Evolutionary conservation across 192 early-diverging fungal genomes (phyloP).

Genomic region (Umbelopsis ramanniana): DNA sequence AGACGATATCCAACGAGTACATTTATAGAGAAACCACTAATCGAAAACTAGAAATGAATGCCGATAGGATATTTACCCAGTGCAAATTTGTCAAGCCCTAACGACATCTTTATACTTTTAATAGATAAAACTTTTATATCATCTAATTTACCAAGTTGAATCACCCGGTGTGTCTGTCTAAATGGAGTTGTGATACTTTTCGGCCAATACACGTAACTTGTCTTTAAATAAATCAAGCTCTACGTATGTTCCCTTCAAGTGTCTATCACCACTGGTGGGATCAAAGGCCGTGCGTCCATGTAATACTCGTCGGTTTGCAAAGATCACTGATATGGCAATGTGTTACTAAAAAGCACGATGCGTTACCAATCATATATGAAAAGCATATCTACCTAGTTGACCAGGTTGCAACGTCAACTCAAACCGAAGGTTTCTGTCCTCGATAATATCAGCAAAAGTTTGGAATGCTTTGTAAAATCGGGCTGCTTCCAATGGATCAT

Average conservation of each 20-base stretch:
- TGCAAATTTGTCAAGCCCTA: conserved; percentile 71
- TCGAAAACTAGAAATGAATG: conserved; percentile 62
- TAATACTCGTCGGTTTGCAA: conserved; percentile 78
- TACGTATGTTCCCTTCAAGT: conserved; percentile 73
- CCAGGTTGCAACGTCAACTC: conserved; percentile 67
- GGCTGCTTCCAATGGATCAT: conserved; percentile 48
- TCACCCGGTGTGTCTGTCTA: not conserved
- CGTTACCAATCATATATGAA: not conserved
- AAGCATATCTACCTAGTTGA: conserved; percentile 43
- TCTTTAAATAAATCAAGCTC: conserved; percentile 64
- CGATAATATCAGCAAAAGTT: conserved; percentile 61
- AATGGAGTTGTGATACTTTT: not conserved
- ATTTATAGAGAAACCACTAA: conserved; percentile 74
- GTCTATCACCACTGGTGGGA: conserved; percentile 67
- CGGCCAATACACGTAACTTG: conserved; percentile 42
- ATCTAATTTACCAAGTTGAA: not conserved
- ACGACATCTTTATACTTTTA: not conserved
- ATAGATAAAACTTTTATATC: not conserved
- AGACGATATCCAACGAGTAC: conserved; percentile 61
- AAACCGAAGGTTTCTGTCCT: conserved; percentile 58
- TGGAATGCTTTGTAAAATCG: conserved; percentile 71
- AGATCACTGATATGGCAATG: conserved; percentile 53
- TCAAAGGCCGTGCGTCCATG: conserved; percentile 82
- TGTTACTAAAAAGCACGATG: not conserved
- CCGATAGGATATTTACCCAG: conserved; percentile 77